Base-by-base conservation (phyloP, 2,329 filamentous ascomycete genomes). In the Aspergillus fumigatiaffinis region DNA sequence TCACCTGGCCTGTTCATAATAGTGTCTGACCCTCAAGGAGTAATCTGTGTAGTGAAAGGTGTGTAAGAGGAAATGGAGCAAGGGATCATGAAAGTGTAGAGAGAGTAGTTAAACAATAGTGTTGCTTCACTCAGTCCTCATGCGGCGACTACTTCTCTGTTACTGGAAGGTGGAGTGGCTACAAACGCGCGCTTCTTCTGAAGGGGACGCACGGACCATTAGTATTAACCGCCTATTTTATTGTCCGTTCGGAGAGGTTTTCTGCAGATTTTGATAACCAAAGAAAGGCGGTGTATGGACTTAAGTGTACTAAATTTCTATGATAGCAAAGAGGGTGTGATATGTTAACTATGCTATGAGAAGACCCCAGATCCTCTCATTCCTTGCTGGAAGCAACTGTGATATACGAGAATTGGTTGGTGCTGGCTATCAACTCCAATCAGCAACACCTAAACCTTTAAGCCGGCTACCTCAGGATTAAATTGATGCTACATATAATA, bases 1-100 rank as follows among this genome's bases (percentile, higher is more conserved):
- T 61, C 67, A 81, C 78, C 79, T 79, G 76, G 75, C 68, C 76
- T 73, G 74, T 81, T 80, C 78, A 81, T 81, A 65, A 62, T 71
- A 59, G 53, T 46, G 58, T 48, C 46, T 54, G 44, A 56, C 53
- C 59, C 55, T 58, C 29, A 52, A 54, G 61, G 54, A 58, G 56
- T 61, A 51, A 56, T 61, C 53, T 32, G 49, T 51, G 59, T 58
- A 55, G 44, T 54, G 21, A 41, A 38, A 32, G 4, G 10, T 25
- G 17, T 49, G 42, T 26, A 52, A 55, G 21, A 17, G 52, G 29
- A 50, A 14, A n/a, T 47, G 38, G 53, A 58, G 48, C 41, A 44
- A 50, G 51, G 12, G 32, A 54, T 55, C 23, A 46, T 20, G 52
- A 50, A 21, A 46, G 21, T 7, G 7, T 47, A 25, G 46, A 57